Evolutionary conservation across 1,139 yeast genomes (phyloP), one percentile per base, ranked within the genome.

Genomic region (Pichia sp.): DNA sequence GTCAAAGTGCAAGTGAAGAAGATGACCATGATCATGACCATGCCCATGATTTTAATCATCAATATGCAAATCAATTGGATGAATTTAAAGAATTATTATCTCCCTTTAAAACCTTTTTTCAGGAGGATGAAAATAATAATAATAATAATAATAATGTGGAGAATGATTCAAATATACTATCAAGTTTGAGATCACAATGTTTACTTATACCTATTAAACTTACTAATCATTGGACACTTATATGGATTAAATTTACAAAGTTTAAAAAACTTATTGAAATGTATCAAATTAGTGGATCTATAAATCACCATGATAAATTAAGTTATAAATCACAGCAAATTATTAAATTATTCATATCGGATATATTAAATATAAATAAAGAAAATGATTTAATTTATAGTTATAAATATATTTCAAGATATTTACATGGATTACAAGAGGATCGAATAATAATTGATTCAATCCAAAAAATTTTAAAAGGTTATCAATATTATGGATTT

Each of bases 191-290:
- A 42, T 37, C 43, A 23, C 35, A 42, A 27, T 51, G 51, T 27
- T 16, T 58, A 12, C 22, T 58, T 3, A 40, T 57, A 25, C 58
- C 56, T 0, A 39, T 56, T 2, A 52, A 53, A 34, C 39, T 51
- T 20, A 37, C 47, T 4, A 37, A 49, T 12, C 34, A 39, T 20
- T 58, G 61, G 61, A 46, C 60, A 2, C 38, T 56, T 22, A 39
- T 58, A 4, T 58, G 62, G 62, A 43, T 57, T 10, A 52, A 55
- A 36, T 53, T 57, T 28, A 43, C 42, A n/a, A 45, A 46, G 24
- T 20, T 36, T 31, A 28, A 35, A 26, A 50, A 49, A 35, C 52
- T 40, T 24, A 51, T 53, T 7, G 48, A 52, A 37, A 47, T 57
- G 11, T 45, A 42, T 36, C 62, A 58, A 38, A 24, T 58, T 7